Percentiles rank a stretch among this genome's conserved stretches.
Conservation (phyloP, 805 yeast species). For the Lipomyces spencermartinsiae region DNA sequence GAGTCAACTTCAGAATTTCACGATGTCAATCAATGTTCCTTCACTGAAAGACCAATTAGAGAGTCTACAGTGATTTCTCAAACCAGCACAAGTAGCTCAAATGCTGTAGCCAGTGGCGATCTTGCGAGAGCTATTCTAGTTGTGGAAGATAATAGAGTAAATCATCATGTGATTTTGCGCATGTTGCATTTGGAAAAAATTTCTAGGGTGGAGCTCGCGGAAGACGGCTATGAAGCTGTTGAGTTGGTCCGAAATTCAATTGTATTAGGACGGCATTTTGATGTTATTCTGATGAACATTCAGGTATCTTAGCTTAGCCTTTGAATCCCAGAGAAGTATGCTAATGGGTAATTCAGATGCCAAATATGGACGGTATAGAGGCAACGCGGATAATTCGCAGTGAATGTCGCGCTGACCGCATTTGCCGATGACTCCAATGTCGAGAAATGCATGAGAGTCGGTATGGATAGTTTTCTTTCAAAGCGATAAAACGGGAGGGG, state of each 20-base stretch:
- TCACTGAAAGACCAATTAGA: constrained; percentile 14
- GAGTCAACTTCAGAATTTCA: too few relatives aligned
- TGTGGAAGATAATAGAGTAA: constrained; percentile 93
- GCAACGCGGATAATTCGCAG: constrained; percentile 77
- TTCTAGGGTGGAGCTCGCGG: constrained; percentile 71
- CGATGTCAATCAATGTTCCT: constrained; percentile 18
- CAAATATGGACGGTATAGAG: constrained; percentile 81
- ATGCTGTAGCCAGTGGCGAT: neutral
- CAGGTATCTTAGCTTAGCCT: constrained; percentile 49
- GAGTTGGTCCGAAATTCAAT: constrained; percentile 61
- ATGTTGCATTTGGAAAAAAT: constrained; percentile 87
- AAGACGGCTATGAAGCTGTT: constrained; percentile 90
- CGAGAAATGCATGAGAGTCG: constrained; percentile 78
- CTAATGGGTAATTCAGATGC: constrained; percentile 58
- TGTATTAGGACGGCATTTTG: constrained; percentile 50
- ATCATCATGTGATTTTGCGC: constrained; percentile 89
- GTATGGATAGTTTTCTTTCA: constrained; percentile 88
- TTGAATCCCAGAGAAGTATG: neutral
- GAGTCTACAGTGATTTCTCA: constrained; percentile 13
- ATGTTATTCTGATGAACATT: constrained; percentile 90
- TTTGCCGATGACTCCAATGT: constrained; percentile 92
- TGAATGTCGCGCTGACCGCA: constrained; percentile 86
- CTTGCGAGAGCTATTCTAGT: constrained; percentile 60
- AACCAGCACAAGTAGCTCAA: neutral
- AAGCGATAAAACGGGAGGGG: constrained; percentile 78